phyloP scores from a whole-genome alignment of 2,329 filamentous ascomycete species.

The Cordyceps farinosa region DNA sequence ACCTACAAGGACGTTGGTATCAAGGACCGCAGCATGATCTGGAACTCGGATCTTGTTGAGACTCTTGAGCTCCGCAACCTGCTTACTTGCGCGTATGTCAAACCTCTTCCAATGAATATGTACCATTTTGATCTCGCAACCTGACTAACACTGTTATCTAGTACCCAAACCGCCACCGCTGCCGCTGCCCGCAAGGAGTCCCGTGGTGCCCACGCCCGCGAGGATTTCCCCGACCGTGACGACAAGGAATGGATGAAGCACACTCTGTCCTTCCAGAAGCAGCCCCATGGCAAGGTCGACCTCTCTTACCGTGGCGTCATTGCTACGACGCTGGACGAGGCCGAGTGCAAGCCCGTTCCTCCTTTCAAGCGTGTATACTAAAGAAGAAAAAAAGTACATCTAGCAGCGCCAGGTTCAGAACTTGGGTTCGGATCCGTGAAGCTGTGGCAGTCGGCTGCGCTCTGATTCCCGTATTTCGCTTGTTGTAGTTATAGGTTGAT shows the following conservation, averaged over 20 bases:
- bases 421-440: neutral
- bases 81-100: slow-evolving; percentile 89
- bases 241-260: slow-evolving; percentile 99
- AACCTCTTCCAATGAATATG: neutral
- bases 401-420: neutral
- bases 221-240: slow-evolving; percentile 94
- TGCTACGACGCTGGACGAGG: slow-evolving; percentile 81
- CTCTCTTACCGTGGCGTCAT: slow-evolving; percentile 83
- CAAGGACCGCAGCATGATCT: slow-evolving; percentile 99
- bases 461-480: slow-evolving; percentile 11
- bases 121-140: too few relatives aligned
- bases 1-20: slow-evolving; percentile 81
- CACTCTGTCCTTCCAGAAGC: slow-evolving; percentile 92
- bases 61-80: slow-evolving; percentile 93
- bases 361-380: slow-evolving; percentile 95
- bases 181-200: slow-evolving; percentile 96
- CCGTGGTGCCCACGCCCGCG: slow-evolving; percentile 91
- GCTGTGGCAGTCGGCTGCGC: neutral
- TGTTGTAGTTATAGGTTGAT: slow-evolving; percentile 18
- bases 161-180: slow-evolving; percentile 83
- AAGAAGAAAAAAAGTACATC: slow-evolving; percentile 22
- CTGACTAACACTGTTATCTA: slow-evolving; percentile 31
- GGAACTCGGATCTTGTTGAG: slow-evolving; percentile 97
- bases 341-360: slow-evolving; percentile 92
- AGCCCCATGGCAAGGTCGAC: slow-evolving; percentile 82